Evolutionary conservation across 192 early-diverging fungal genomes (phyloP).

Genomic region (Glomus cerebriforme): DNA sequence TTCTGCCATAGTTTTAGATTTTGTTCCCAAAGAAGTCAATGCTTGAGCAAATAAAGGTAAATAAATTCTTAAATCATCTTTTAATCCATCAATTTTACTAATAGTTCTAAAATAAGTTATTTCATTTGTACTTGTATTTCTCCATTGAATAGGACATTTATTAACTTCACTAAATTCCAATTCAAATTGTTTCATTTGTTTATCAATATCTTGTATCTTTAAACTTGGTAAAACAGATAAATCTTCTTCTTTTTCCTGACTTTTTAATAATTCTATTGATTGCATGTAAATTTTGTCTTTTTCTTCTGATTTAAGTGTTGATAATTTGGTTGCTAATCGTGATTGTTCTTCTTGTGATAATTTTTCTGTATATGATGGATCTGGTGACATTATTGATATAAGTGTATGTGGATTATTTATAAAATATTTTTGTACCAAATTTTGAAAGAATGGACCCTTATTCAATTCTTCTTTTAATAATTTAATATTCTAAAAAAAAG

Average conservation of each 20-base stretch:
- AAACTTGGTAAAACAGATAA: constrained; percentile 82
- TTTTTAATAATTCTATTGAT: constrained; percentile 64
- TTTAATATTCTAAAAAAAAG: constrained; percentile 59
- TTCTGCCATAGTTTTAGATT: constrained; percentile 66
- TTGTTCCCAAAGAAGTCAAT: constrained; percentile 67
- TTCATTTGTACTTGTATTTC: constrained; percentile 83
- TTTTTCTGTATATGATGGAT: constrained; percentile 59
- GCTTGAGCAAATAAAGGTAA: constrained; percentile 76
- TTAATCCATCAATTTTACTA: constrained; percentile 63
- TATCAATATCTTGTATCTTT: constrained; percentile 74
- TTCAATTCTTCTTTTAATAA: constrained; percentile 63
- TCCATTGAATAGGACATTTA: constrained; percentile 69
- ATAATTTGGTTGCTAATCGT: constrained; percentile 64
- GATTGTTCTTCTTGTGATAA: constrained; percentile 65
- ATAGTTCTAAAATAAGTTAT: constrained; percentile 86
- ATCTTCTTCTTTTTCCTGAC: constrained; percentile 78
- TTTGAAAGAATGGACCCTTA: constrained; percentile 71
- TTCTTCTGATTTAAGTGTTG: constrained; percentile 61
- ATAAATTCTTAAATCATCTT: constrained; percentile 69
- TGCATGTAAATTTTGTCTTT: constrained; percentile 62
- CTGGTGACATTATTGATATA: constrained; percentile 82
- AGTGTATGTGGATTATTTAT: constrained; percentile 78
- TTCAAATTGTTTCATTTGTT: constrained; percentile 59
- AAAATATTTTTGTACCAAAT: constrained; percentile 74
- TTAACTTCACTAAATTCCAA: constrained; percentile 53